These are phyloP conservation scores for Magnaporthales sp. DNA, from an alignment of 2,329 filamentous ascomycete species.

Conservation along the genomic window DNA sequence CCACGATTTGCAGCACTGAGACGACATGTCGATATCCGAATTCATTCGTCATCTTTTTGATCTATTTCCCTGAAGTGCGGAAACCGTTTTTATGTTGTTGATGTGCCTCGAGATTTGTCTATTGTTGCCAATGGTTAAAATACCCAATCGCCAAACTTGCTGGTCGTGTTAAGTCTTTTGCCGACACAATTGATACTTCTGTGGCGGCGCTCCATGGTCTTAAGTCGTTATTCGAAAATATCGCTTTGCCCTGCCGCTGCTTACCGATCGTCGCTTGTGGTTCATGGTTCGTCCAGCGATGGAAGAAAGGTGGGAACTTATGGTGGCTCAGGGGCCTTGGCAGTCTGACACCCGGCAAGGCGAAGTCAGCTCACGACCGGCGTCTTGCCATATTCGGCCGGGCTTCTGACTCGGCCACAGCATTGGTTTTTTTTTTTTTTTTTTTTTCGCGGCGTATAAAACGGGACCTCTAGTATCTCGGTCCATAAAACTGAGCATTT, in stretches of 20 bases:
- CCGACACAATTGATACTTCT: background rate
- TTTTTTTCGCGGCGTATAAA: background rate
- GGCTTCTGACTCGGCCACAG: background rate
- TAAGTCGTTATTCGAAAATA: background rate
- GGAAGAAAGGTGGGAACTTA: background rate
- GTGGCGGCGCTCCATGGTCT: background rate
- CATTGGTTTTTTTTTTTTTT: background rate
- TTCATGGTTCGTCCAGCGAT: background rate
- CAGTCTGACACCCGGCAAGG: background rate
- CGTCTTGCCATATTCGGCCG: background rate
- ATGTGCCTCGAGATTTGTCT: no score
- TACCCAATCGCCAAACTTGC: background rate
- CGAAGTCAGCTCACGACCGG: background rate
- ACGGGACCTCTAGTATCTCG: background rate
- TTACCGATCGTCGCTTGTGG: background rate
- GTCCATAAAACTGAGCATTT: background rate
- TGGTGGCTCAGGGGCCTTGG: background rate
- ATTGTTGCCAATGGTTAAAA: background rate
- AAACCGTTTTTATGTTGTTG: background rate
- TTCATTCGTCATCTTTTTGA: background rate
- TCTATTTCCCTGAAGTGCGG: background rate
- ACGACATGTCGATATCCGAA: conserved; percentile 17
- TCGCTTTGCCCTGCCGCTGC: background rate
- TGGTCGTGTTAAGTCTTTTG: no score
- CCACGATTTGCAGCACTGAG: conserved; percentile 20